Percentiles rank a stretch among this genome's conserved stretches.
These are phyloP conservation scores for Sporothrix mexicana DNA, from an alignment of 2,329 filamentous ascomycete genomes.

Conservation along the genomic window DNA sequence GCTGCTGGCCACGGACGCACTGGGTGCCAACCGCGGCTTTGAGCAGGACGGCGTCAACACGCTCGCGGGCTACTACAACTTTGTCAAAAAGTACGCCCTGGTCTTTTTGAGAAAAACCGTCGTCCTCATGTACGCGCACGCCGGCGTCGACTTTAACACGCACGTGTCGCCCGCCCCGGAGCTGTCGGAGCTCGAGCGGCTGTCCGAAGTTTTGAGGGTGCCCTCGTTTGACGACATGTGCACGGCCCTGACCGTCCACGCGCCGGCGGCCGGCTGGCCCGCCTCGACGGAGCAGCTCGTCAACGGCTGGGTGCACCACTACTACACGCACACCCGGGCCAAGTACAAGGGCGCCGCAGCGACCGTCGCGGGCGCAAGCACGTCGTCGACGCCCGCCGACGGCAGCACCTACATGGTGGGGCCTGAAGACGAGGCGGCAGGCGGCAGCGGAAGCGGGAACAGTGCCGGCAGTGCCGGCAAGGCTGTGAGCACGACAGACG, in stretches of 20 bases:
- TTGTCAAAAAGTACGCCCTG: conserved; percentile 83
- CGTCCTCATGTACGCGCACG: conserved; percentile 84
- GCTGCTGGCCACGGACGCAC: conserved; percentile 43
- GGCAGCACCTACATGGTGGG: neutral
- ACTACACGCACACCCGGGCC: conserved; percentile 40
- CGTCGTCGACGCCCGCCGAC: neutral
- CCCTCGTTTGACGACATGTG: conserved; percentile 83
- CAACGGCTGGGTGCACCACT: conserved; percentile 75
- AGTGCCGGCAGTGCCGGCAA: neutral
- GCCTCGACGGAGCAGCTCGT: conserved; percentile 53
- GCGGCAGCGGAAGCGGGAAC: too few species aligned
- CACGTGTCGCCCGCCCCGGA: conserved; percentile 67
- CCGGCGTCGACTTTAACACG: conserved; percentile 84
- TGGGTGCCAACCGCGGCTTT: conserved; percentile 55
- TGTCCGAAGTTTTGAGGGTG: conserved; percentile 76
- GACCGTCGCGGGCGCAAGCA: neutral
- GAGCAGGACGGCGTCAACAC: conserved; percentile 61
- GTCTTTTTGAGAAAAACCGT: conserved; percentile 84
- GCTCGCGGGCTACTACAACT: conserved; percentile 61
- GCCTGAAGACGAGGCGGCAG: too few species aligned
- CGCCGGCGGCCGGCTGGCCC: conserved; percentile 57
- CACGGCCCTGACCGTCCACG: conserved; percentile 58
- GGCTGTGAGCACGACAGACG: conserved; percentile 24
- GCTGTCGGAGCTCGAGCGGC: conserved; percentile 78
- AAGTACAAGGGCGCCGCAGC: conserved; percentile 24